phyloP scores from a whole-genome alignment of 2,329 filamentous ascomycete species.

The Xylariales sp. region DNA sequence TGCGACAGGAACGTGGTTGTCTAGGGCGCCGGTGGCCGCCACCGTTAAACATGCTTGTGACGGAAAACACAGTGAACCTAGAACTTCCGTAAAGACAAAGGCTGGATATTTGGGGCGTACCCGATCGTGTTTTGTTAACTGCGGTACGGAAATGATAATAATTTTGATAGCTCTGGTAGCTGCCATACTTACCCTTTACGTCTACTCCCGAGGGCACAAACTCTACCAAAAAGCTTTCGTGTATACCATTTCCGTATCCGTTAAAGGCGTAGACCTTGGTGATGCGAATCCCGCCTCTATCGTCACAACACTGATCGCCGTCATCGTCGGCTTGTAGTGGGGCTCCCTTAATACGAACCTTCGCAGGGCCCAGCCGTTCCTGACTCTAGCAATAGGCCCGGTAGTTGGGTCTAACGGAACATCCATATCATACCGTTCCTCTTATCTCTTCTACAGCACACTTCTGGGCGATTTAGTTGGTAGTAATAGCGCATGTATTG shows the following conservation, averaged over 20 bases:
- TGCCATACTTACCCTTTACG: slow-evolving; percentile 7
- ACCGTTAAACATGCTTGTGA: too few relatives aligned
- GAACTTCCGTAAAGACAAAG: too few relatives aligned
- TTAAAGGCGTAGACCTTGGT: slow-evolving; percentile 7
- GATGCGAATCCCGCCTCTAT: slow-evolving; percentile 15
- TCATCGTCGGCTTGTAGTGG: slow-evolving; percentile 17
- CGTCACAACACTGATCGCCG: slow-evolving; percentile 17
- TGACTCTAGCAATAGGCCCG: slow-evolving; percentile 12
- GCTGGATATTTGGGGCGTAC: too few relatives aligned
- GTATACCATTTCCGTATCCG: slow-evolving; percentile 12
- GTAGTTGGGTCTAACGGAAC: slow-evolving; percentile 6
- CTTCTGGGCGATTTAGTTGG: background rate
- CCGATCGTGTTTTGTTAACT: too few relatives aligned
- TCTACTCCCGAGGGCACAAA: slow-evolving; percentile 3
- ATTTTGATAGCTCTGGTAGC: background rate
- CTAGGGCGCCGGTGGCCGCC: too few relatives aligned
- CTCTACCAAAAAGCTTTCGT: slow-evolving; percentile 21
- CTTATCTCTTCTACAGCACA: slow-evolving; percentile 19
- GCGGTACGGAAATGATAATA: background rate
- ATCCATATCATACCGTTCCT: slow-evolving; percentile 20
- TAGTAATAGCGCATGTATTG: too few relatives aligned
- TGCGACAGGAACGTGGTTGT: too few relatives aligned
- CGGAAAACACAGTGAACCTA: too few relatives aligned
- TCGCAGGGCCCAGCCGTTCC: slow-evolving; percentile 11
- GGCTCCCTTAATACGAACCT: slow-evolving; percentile 15